Evolutionary conservation across 176 grass and related monocot species (phyloP).

Genomic region (Oryza punctata): DNA sequence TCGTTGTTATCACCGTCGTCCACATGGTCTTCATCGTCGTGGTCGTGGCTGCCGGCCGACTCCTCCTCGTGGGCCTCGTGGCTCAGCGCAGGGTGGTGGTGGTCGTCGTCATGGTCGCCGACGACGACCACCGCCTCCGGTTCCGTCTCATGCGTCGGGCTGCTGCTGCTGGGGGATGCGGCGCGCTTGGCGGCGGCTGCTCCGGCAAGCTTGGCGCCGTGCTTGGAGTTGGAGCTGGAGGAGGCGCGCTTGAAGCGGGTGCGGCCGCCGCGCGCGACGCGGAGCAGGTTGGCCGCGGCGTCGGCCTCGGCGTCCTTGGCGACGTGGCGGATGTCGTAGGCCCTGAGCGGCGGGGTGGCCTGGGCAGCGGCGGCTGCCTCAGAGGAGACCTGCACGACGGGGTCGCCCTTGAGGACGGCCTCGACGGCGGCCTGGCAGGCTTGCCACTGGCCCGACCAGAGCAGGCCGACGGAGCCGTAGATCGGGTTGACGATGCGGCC

Average conservation of each 20-base stretch:
- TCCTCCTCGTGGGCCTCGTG: constrained; percentile 43
- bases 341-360: constrained; percentile 29
- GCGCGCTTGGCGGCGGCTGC: neutral
- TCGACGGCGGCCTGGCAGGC: constrained; percentile 66
- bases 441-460: constrained; percentile 62
- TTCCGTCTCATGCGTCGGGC: neutral
- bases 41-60: constrained; percentile 49
- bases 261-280: constrained; percentile 37
- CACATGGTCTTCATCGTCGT: neutral
- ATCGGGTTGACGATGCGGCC: constrained; percentile 68
- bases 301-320: constrained; percentile 24
- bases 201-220: too few species aligned
- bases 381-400: constrained; percentile 46
- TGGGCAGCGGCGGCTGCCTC: constrained; percentile 17
- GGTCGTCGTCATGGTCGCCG: constrained; percentile 8
- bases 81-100: constrained; percentile 3
- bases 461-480: constrained; percentile 63
- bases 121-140: neutral
- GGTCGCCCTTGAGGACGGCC: constrained; percentile 63
- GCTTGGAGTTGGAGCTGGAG: constrained; percentile 3
- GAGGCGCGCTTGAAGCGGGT: constrained; percentile 53
- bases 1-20: neutral
- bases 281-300: constrained; percentile 14
- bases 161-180: neutral
- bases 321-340: constrained; percentile 62